A percentile compares a stretch with the other conserved stretches of the same genome.
Evolutionary conservation across 2,329 filamentous ascomycete species (phyloP).

Genomic region (Botrytis hyacinthi): DNA sequence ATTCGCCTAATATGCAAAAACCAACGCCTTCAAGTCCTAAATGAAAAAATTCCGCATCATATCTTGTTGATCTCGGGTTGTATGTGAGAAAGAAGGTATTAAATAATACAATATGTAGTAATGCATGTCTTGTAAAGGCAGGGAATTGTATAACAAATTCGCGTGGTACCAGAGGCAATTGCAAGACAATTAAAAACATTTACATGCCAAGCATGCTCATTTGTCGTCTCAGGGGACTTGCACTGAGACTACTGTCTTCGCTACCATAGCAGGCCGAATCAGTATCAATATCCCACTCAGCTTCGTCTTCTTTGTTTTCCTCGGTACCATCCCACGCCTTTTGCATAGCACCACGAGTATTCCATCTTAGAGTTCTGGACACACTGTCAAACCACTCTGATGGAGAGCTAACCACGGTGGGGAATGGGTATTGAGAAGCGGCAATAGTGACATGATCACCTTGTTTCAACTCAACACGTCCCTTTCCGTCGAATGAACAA

Average conservation of each 20-base stretch:
- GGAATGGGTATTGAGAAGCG: slow-evolving; percentile 94
- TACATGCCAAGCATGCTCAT: slow-evolving; percentile 70
- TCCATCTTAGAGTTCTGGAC: slow-evolving; percentile 89
- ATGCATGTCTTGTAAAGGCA: neutral
- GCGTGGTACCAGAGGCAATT: neutral
- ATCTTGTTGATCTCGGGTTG: neutral
- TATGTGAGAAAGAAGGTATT: neutral
- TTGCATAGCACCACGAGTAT: slow-evolving; percentile 85
- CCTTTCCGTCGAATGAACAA: slow-evolving; percentile 96
- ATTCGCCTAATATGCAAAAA: neutral
- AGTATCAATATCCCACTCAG: slow-evolving; percentile 93
- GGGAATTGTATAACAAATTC: neutral
- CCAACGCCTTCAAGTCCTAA: neutral
- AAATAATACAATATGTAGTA: neutral
- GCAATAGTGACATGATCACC: slow-evolving; percentile 96
- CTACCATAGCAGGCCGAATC: slow-evolving; percentile 71
- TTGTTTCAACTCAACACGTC: slow-evolving; percentile 85
- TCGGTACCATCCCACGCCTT: slow-evolving; percentile 68
- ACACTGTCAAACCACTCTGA: slow-evolving; percentile 98
- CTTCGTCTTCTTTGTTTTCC: slow-evolving; percentile 47
- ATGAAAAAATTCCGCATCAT: neutral
- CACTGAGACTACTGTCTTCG: slow-evolving; percentile 67
- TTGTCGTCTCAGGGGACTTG: slow-evolving; percentile 67
- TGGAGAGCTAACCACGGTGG: slow-evolving; percentile 84
- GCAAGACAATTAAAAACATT: neutral